Evolutionary conservation across 495 filamentous ascomycete species (phyloP), one percentile per base, ranked within the genome.

Genomic region (Cladorrhinum samala): DNA sequence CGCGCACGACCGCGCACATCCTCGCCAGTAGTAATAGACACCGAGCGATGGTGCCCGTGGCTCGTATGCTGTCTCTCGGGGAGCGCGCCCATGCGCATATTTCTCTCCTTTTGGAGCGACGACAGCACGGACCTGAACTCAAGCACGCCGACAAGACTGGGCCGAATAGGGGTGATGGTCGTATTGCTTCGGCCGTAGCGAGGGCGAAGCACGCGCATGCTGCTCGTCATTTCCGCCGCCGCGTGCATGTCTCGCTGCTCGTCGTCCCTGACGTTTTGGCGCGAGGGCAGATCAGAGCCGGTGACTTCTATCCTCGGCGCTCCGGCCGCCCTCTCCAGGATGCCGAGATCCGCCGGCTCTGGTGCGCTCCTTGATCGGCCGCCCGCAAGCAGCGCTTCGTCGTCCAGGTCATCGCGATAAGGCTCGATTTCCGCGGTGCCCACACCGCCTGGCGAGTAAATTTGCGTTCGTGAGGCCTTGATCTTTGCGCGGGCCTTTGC

Each of bases 51-150:
- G 41, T 72, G 77, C 38, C 90, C 84, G 2, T 11, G 27, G 27
- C 27, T 11, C 27, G 88, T 89, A 65, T 88, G 88, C 49, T 86
- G 78, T 46, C 87, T 79, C 14, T 82, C 66, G 56, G 85, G 77
- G 30, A 95, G 82, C 11, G 83, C 82, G 17, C 80, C 72, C 33
- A 85, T 74, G 45, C 83, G 79, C 43, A 86, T 79, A 54, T 87
- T 92, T 58, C 86, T 80, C 25, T 84, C 85, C 59, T 83, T 89
- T 57, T 93, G 82, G 44, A 97, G 69, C 3, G 88, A 87, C 6
- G 85, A 84, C 44, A 99, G 74, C 11, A 96, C 86, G 2, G 91
- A 89, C 54, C 89, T 82, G 60, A 99, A 99, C 68, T 99, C 94
- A 49, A 99, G 71, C 3, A 86, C 94, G 42, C 94, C 94, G 5